Evolutionary conservation across 2,329 filamentous ascomycete species (phyloP).

Genomic region (Phialocephala subalpina): DNA sequence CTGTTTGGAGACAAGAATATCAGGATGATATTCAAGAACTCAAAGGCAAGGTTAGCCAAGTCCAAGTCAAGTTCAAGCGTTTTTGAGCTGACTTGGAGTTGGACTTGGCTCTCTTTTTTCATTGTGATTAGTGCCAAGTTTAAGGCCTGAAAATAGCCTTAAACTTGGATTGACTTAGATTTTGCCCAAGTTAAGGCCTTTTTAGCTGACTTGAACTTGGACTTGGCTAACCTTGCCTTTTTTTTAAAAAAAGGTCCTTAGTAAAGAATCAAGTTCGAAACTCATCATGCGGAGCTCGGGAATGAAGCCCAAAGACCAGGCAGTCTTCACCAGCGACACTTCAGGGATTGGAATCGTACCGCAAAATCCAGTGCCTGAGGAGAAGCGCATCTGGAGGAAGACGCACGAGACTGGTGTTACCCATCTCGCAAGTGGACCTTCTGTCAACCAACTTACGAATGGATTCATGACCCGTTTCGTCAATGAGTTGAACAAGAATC

Average conservation of each 20-base stretch:
- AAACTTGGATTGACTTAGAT: too few species aligned
- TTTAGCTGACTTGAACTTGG: too few species aligned
- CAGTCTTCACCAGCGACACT: slow-evolving; percentile 20
- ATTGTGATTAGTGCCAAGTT: too few species aligned
- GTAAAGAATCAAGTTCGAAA: slow-evolving; percentile 22
- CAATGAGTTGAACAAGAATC: slow-evolving; percentile 16
- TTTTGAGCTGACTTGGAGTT: too few species aligned
- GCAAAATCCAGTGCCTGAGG: slow-evolving; percentile 21
- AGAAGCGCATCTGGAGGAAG: slow-evolving; percentile 28
- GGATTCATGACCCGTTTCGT: slow-evolving; percentile 25
- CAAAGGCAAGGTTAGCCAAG: too few species aligned
- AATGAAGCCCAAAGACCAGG: slow-evolving; percentile 23
- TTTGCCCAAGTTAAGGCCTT: too few species aligned
- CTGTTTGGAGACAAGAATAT: slow-evolving; percentile 31
- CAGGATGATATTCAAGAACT: slow-evolving; percentile 28
- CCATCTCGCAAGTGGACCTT: slow-evolving; percentile 16
- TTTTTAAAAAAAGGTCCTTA: too few species aligned
- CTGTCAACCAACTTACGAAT: slow-evolving; percentile 25
- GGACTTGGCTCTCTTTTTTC: too few species aligned
- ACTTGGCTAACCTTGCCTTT: too few species aligned
- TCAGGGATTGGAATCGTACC: slow-evolving; percentile 23
- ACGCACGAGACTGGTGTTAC: slow-evolving; percentile 24
- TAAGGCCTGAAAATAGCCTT: too few species aligned
- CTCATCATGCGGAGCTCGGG: slow-evolving; percentile 26
- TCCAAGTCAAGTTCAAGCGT: too few species aligned